These are phyloP conservation scores for Candida gigantensis DNA, from an alignment of 1,139 yeast species.

Conservation along the genomic window DNA sequence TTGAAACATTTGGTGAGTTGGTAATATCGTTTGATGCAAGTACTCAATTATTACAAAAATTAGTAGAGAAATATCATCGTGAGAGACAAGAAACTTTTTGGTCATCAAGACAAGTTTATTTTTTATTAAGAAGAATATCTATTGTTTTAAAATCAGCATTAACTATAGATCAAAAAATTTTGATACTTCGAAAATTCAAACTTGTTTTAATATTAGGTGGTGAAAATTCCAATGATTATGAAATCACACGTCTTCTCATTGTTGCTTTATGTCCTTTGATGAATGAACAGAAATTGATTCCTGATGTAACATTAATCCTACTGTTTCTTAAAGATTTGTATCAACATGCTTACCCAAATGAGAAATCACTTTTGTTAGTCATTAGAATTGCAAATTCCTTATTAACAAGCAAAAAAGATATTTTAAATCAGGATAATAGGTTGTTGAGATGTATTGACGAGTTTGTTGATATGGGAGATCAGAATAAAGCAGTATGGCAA, in stretches of 20 bases:
- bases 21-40: constrained; percentile 31
- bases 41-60: constrained; percentile 20
- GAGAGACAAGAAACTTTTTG: constrained; percentile 28
- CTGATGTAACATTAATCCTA: constrained; percentile 8
- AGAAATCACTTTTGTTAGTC: constrained; percentile 14
- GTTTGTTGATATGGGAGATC: constrained; percentile 11
- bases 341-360: constrained; percentile 9
- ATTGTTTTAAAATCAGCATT: constrained; percentile 23
- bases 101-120: constrained; percentile 36
- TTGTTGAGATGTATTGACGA: constrained; percentile 12
- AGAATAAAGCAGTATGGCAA: constrained; percentile 11
- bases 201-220: constrained; percentile 34
- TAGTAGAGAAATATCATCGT: constrained; percentile 21
- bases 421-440: not conserved
- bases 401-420: constrained; percentile 10
- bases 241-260: constrained; percentile 24
- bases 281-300: not conserved
- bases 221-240: constrained; percentile 12
- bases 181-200: constrained; percentile 40
- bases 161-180: constrained; percentile 22
- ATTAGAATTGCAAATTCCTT: constrained; percentile 16
- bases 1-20: constrained; percentile 12
- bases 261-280: constrained; percentile 22
- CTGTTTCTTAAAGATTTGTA: constrained; percentile 6
- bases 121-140: constrained; percentile 37